Base-by-base conservation (phyloP, 2,329 filamentous ascomycete species). In the Pseudocercospora fuligena region DNA sequence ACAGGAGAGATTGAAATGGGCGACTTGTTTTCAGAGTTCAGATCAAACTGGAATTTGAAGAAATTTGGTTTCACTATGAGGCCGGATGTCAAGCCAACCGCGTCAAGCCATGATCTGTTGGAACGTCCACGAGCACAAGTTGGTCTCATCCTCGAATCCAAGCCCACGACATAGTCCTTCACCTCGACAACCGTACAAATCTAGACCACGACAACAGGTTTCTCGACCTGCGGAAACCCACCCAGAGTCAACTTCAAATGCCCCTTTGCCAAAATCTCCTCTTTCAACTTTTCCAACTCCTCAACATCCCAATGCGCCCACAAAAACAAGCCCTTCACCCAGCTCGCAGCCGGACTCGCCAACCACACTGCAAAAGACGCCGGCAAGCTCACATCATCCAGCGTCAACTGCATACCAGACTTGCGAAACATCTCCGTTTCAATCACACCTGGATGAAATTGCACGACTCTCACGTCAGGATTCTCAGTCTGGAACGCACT, bases 381-480 rank as follows among this genome's bases (percentile, higher is more conserved):
- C 19, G 66, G 68, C 21, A 70, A 47, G 40, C 66, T 70, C 36
- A 70, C 60, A 51, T 65, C 62, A 27, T 68, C 66, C 25, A 5
- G 5, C 6, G 51, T 46, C 19, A 68, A 21, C 14, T 46, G 33
- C 57, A 68, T 36, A 12, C 53, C 59, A 19, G 65, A 53, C 33
- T 64, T 64, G 16, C 60, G 69, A 33, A 71, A 73, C 74, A 81
- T 78, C 3, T 78, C 80, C 0, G 79, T 82, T 4, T 72, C 75
- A 3, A 83, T 72, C 1, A 80, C 73, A 0, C 82, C 82, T 1
- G 82, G 82, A 7, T 84, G 82, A 2, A 82, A 70, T 54, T 74
- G 75, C 14, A 79, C 76, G n/a, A 83, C 73, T 14, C 76, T 73
- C 0, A 83, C 33, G 0, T 75, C 69, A 0, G 80, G 80, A 29